A percentile compares a stretch with the other conserved stretches of the same genome.
phyloP scores from a whole-genome alignment of 805 yeast genomes.

The Wickerhamomyces alni region DNA sequence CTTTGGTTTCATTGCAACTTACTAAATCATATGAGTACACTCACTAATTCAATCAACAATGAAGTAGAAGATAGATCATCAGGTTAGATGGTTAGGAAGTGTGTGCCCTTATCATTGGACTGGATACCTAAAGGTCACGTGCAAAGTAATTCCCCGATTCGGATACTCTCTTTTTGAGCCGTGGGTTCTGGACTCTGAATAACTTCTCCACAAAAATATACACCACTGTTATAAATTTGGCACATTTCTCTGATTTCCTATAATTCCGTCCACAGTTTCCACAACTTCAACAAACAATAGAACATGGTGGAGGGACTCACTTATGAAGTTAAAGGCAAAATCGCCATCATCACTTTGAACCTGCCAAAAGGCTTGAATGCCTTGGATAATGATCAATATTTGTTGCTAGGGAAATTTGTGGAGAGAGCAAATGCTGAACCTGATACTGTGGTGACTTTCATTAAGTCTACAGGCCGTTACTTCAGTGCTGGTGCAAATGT shows the following conservation, averaged over 20 bases:
- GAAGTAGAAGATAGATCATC: too few species aligned
- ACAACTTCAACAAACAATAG: too few species aligned
- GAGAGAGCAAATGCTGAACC: constrained; percentile 59
- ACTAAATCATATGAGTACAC: too few species aligned
- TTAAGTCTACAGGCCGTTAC: constrained; percentile 66
- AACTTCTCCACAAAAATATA: background rate
- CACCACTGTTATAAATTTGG: background rate
- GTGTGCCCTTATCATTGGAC: too few species aligned
- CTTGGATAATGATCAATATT: constrained; percentile 57
- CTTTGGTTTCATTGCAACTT: background rate
- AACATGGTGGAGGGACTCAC: constrained; percentile 22
- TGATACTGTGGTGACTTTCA: constrained; percentile 54
- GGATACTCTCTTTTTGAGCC: too few species aligned
- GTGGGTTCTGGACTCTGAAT: background rate
- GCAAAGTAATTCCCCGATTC: too few species aligned
- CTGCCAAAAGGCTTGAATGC: constrained; percentile 62
- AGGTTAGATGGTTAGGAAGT: too few species aligned
- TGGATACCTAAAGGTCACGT: background rate
- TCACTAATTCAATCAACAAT: too few species aligned
- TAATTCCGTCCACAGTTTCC: too few species aligned
- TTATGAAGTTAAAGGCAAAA: constrained; percentile 33
- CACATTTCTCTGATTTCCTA: too few species aligned
- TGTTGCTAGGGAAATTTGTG: constrained; percentile 50
- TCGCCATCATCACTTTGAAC: constrained; percentile 60
- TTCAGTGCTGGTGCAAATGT: constrained; percentile 87